Conservation (phyloP, 768 basidiomycete species). For the Amanita exitialis region DNA sequence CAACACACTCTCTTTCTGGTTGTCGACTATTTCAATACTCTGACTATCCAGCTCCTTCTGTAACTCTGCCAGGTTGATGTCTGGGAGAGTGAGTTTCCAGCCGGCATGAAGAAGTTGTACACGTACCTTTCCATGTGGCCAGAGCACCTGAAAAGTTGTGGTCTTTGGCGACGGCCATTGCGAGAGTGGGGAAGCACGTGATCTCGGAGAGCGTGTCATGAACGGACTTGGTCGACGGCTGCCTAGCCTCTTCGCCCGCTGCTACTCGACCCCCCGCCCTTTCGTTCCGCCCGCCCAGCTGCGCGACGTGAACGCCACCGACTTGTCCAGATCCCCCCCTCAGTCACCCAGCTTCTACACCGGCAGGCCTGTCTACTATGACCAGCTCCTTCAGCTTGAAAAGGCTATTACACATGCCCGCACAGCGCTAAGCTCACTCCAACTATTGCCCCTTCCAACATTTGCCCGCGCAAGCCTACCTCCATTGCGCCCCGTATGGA, state of each 20-base stretch:
- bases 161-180: conserved; percentile 31
- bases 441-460: conserved; percentile 72
- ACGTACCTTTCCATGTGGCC: conserved; percentile 80
- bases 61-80: conserved; percentile 79
- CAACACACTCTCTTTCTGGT: conserved; percentile 94
- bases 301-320: conserved; percentile 7
- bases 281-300: conserved; percentile 28
- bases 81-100: conserved; percentile 25
- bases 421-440: conserved; percentile 46
- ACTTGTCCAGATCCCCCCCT: conserved; percentile 26
- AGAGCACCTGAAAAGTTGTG: conserved; percentile 91
- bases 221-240: conserved; percentile 7
- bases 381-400: conserved; percentile 60
- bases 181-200: conserved; percentile 2
- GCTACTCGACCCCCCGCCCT: conserved; percentile 15
- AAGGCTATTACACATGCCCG: conserved; percentile 48
- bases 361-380: conserved; percentile 63
- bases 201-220: background rate
- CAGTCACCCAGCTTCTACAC: conserved; percentile 80
- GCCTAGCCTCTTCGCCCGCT: conserved; percentile 11
- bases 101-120: background rate
- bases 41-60: conserved; percentile 91
- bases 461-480: conserved; percentile 54
- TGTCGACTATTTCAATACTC: conserved; percentile 93
- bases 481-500: conserved; percentile 58